Evolutionary conservation across 805 yeast species (phyloP).

Genomic region (Saturnispora mendoncae): DNA sequence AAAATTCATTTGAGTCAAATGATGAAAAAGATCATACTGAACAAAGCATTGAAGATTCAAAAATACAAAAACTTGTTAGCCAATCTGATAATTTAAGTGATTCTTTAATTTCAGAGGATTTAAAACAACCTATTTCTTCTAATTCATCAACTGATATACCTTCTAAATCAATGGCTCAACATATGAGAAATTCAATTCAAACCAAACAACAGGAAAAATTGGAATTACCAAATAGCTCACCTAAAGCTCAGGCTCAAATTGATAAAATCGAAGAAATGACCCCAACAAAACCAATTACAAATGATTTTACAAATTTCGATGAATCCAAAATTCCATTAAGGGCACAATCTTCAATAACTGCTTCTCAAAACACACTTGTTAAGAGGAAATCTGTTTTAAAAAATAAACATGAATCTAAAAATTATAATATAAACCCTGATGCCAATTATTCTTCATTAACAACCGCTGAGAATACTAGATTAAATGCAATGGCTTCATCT

Average conservation of each 20-base stretch:
- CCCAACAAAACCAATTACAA: constrained; percentile 5
- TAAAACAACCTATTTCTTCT: neutral
- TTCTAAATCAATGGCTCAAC: constrained; percentile 35
- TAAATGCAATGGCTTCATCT: constrained; percentile 51
- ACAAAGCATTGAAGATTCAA: neutral
- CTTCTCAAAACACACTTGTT: neutral
- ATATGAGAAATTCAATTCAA: constrained; percentile 31
- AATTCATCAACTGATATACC: neutral
- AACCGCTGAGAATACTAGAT: constrained; percentile 71
- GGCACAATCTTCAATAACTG: neutral
- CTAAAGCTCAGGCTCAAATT: neutral
- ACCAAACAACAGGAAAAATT: neutral
- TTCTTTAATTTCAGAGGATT: neutral
- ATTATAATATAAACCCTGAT: too few relatives aligned
- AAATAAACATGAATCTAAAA: constrained; percentile 18
- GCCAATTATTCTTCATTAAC: constrained; percentile 34
- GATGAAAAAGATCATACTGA: neutral
- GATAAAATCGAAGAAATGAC: neutral
- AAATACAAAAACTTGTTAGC: neutral
- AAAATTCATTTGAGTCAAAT: constrained; percentile 1
- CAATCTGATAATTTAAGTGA: constrained; percentile 1
- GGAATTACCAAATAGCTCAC: too few relatives aligned
- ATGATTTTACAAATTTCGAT: neutral
- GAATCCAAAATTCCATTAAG: neutral
- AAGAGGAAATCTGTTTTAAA: constrained; percentile 44